Conservation (phyloP, 2,329 filamentous ascomycete genomes). For the Calonectria montana region DNA sequence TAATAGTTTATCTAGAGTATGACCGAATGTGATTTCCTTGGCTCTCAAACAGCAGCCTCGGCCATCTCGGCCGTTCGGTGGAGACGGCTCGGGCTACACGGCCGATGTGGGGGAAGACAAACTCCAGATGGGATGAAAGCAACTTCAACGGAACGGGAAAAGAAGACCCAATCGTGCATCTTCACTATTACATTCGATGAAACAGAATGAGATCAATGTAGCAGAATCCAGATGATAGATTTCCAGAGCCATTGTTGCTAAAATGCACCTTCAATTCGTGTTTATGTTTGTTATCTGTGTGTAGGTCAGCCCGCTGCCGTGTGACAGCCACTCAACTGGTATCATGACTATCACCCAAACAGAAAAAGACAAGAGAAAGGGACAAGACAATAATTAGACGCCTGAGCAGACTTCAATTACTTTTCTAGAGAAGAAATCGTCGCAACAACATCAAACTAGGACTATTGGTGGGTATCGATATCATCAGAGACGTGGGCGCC, state of each 20-base stretch:
- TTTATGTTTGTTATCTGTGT: background rate
- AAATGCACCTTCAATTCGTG: background rate
- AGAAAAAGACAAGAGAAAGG: background rate
- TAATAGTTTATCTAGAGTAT: background rate
- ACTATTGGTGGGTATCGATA: constrained; percentile 45
- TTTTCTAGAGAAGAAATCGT: constrained; percentile 17
- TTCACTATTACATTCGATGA: background rate
- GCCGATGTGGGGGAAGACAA: constrained; percentile 7
- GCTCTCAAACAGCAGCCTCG: background rate
- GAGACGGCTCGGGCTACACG: constrained; percentile 2
- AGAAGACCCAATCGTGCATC: background rate
- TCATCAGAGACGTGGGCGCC: constrained; percentile 45
- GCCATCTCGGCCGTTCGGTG: constrained; percentile 3
- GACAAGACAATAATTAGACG: background rate
- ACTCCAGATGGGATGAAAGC: background rate
- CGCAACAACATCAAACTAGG: constrained; percentile 29
- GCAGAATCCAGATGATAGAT: background rate
- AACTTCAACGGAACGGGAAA: background rate
- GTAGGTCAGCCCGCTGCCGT: background rate
- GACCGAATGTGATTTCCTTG: background rate
- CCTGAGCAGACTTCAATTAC: constrained; percentile 23
- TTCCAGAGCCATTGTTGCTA: background rate
- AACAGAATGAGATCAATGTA: background rate
- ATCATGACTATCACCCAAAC: background rate
- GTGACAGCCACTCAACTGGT: background rate